These are phyloP conservation scores for Aspergillus heteromorphus DNA, from an alignment of 495 filamentous ascomycete genomes.

Conservation along the genomic window DNA sequence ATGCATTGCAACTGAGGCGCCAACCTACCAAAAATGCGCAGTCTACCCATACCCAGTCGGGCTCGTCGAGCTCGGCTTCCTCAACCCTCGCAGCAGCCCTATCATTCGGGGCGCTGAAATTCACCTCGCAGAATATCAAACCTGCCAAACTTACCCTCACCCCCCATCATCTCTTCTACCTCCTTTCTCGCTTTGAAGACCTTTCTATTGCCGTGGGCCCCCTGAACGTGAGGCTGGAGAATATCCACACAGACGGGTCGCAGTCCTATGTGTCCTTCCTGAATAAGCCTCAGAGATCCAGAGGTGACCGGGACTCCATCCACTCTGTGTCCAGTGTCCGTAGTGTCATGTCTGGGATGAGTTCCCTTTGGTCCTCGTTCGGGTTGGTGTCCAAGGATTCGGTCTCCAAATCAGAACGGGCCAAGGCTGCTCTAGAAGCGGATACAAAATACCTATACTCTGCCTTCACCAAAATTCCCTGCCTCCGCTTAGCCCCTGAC, in stretches of 20 bases:
- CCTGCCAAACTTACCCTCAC: slow-evolving; percentile 88
- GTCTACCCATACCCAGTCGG: slow-evolving; percentile 45
- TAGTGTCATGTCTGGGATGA: slow-evolving; percentile 96
- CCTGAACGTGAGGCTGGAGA: slow-evolving; percentile 94
- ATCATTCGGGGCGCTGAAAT: slow-evolving; percentile 76
- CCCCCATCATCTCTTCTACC: slow-evolving; percentile 96
- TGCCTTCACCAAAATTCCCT: slow-evolving; percentile 97
- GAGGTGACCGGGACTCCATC: slow-evolving; percentile 81
- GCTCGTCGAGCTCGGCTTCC: slow-evolving; percentile 56
- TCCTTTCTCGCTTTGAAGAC: slow-evolving; percentile 91
- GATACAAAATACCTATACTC: slow-evolving; percentile 96
- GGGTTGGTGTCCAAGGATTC: slow-evolving; percentile 70
- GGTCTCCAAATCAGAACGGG: slow-evolving; percentile 73
- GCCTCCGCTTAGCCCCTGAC: slow-evolving; percentile 80
- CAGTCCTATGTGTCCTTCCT: slow-evolving; percentile 96
- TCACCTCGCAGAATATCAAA: slow-evolving; percentile 77
- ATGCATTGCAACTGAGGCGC: slow-evolving; percentile 79
- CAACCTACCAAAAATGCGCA: slow-evolving; percentile 62
- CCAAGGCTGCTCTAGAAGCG: slow-evolving; percentile 74
- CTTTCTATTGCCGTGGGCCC: slow-evolving; percentile 83
- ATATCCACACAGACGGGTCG: slow-evolving; percentile 79
- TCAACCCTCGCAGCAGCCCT: slow-evolving; percentile 73
- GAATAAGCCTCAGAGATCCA: slow-evolving; percentile 65
- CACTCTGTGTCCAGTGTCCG: slow-evolving; percentile 94
- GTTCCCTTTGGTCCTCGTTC: slow-evolving; percentile 82